Conservation (phyloP, 2,329 filamentous ascomycete genomes). For the Arthroderma uncinatum region DNA sequence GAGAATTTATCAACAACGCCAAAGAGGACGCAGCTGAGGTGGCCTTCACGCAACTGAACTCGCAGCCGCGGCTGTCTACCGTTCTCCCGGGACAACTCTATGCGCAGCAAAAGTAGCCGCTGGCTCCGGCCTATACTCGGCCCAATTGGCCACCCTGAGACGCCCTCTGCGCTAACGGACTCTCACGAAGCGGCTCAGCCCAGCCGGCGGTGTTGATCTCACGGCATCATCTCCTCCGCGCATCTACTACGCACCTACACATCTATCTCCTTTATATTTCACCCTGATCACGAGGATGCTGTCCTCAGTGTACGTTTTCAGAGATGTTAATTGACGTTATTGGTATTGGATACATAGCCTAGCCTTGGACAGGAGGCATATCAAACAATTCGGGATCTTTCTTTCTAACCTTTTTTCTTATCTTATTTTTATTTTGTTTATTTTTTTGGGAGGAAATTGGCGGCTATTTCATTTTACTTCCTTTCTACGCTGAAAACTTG, state of each 20-base stretch:
- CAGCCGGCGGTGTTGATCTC: neutral
- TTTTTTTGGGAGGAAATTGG: neutral
- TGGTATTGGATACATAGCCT: neutral
- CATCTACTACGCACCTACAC: neutral
- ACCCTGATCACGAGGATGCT: neutral
- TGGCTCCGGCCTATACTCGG: neutral
- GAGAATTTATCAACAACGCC: conserved; percentile 74
- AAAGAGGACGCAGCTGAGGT: conserved; percentile 85
- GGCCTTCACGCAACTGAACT: conserved; percentile 38
- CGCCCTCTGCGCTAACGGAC: neutral
- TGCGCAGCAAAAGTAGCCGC: conserved; percentile 4
- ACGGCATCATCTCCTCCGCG: neutral
- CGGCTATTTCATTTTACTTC: neutral
- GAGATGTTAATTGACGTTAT: conserved; percentile 1
- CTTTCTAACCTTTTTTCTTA: neutral
- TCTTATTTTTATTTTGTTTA: too few species aligned
- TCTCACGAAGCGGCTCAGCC: neutral
- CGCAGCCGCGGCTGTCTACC: conserved; percentile 16
- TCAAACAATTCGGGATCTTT: neutral
- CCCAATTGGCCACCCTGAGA: neutral
- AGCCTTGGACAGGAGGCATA: neutral
- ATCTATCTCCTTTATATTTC: neutral
- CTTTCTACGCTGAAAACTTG: neutral
- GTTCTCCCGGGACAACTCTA: conserved; percentile 15
- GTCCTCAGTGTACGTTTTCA: conserved; percentile 4